Percentiles rank a stretch among this genome's conserved stretches.
Conservation (phyloP, 257 asterid genomes). For the Solanum tarapatanum region DNA sequence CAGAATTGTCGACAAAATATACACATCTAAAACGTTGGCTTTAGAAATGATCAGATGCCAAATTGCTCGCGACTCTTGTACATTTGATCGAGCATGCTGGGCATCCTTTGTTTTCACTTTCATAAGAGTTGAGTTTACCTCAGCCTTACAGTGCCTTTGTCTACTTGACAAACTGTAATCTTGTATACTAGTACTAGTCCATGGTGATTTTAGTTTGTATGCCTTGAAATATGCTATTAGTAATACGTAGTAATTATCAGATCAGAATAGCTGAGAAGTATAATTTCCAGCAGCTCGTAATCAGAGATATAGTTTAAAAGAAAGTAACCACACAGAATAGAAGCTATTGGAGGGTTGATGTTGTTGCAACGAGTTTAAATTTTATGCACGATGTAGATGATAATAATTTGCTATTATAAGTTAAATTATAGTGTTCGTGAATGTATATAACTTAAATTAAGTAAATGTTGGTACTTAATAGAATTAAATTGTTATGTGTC, state of each 20-base stretch:
- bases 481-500: neutral
- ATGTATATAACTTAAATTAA: neutral
- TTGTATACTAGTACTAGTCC: neutral
- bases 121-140: neutral
- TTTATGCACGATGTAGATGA: neutral
- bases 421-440: neutral
- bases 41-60: neutral
- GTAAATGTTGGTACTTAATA: neutral
- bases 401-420: neutral
- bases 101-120: neutral
- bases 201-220: neutral
- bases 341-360: neutral
- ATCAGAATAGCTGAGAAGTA: neutral
- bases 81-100: neutral
- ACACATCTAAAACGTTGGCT: neutral
- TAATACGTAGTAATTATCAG: neutral
- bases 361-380: neutral
- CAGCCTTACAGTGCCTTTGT: neutral
- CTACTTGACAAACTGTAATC: neutral
- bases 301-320: neutral
- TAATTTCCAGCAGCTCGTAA: neutral
- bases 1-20: neutral
- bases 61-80: neutral
- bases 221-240: neutral
- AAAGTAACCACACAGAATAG: neutral